Conservation (phyloP, 139 green algal species). For the Deuterostichococcus epilithicus region DNA sequence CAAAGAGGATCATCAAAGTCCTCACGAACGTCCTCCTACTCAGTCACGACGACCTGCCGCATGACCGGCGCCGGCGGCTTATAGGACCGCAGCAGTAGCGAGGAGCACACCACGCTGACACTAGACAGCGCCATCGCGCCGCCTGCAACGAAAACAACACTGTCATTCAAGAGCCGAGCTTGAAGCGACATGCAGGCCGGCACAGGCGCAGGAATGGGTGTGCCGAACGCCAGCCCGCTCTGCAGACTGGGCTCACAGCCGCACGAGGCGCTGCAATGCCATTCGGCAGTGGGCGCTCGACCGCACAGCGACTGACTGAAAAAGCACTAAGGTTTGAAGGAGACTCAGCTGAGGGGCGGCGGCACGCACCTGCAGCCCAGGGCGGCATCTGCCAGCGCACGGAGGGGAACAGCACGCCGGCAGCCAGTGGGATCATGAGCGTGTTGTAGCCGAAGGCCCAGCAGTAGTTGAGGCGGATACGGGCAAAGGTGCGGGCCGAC, state of each 20-base stretch:
- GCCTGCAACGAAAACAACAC: conserved; percentile 12
- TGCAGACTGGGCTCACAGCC: too few species aligned
- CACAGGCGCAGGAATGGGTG: too few species aligned
- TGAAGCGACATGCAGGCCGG: too few species aligned
- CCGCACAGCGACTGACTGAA: too few species aligned
- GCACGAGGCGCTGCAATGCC: too few species aligned
- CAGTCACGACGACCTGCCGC: conserved; percentile 13
- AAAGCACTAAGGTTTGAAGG: too few species aligned
- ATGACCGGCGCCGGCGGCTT: conserved; percentile 38
- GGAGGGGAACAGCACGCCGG: conserved; percentile 65
- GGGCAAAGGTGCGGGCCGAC: conserved; percentile 69
- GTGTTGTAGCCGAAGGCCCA: conserved; percentile 96
- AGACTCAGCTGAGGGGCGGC: too few species aligned
- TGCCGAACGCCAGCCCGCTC: too few species aligned
- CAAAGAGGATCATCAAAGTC: too few species aligned
- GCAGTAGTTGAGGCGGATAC: conserved; percentile 90
- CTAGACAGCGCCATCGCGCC: conserved; percentile 85
- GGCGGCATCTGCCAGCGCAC: conserved; percentile 77
- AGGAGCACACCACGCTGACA: conserved; percentile 84
- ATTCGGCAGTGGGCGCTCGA: too few species aligned
- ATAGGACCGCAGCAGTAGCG: conserved; percentile 78
- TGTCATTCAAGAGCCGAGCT: too few species aligned
- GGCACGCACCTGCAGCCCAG: conserved; percentile 73
- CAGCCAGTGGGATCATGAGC: conserved; percentile 77
- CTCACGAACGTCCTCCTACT: too few species aligned